Evolutionary conservation across 2,329 filamentous ascomycete species (phyloP).

Genomic region (Venturia pyrina): DNA sequence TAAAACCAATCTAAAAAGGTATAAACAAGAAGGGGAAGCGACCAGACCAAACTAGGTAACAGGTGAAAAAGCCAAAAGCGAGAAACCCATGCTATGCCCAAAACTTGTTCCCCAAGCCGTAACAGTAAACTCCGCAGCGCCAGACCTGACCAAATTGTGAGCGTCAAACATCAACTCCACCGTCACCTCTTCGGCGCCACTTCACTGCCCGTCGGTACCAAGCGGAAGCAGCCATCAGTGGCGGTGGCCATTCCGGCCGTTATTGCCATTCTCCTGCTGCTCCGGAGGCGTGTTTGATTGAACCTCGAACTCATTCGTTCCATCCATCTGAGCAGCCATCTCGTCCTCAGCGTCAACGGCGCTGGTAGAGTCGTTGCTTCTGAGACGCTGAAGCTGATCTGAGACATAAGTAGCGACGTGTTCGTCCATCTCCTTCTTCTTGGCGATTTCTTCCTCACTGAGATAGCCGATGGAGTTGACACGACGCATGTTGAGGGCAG

Average conservation of each 20-base stretch:
- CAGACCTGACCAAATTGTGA: not conserved
- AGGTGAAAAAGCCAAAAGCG: not conserved
- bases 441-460: conserved; percentile 38
- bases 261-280: not conserved
- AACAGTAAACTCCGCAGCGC: not conserved
- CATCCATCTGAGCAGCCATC: conserved; percentile 10
- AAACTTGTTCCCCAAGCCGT: not conserved
- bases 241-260: not conserved
- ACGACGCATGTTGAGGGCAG: conserved; percentile 20
- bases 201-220: not conserved
- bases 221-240: not conserved
- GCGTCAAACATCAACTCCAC: not conserved
- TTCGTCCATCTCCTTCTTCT: conserved; percentile 32
- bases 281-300: not conserved
- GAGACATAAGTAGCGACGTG: conserved; percentile 75
- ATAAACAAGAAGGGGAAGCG: not conserved
- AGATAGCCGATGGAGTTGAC: conserved; percentile 41
- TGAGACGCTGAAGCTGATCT: conserved; percentile 67
- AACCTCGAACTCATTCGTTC: conserved; percentile 5
- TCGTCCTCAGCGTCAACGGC: conserved; percentile 10
- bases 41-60: not conserved
- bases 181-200: not conserved
- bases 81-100: not conserved
- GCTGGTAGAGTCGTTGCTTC: conserved; percentile 28
- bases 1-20: not conserved